Percentiles rank a stretch among this genome's conserved stretches.
Evolutionary conservation across 345 rosid species (phyloP).

Genomic region (Eutrema japonicum): DNA sequence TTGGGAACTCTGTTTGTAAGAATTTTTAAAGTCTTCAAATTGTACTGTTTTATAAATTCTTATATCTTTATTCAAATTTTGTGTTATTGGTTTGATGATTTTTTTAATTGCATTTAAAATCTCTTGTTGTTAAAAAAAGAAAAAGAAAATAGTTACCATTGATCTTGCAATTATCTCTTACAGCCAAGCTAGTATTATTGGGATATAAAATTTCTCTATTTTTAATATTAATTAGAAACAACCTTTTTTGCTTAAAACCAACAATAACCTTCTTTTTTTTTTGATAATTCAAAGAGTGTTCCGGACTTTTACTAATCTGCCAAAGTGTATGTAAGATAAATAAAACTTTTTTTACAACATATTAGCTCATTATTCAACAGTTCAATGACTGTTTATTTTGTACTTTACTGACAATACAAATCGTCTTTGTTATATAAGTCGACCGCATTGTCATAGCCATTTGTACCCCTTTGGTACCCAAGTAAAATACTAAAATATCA

Average conservation of each 20-base stretch:
- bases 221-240: no score
- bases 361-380: background rate
- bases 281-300: no score
- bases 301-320: no score
- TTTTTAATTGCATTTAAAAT: background rate
- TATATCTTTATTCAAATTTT: background rate
- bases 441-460: slow-evolving; percentile 9
- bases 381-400: slow-evolving; percentile 13
- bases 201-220: no score
- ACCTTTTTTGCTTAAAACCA: no score
- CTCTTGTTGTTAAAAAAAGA: background rate
- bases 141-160: background rate
- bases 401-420: slow-evolving; percentile 23
- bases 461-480: slow-evolving; percentile 15
- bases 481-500: slow-evolving; percentile 1
- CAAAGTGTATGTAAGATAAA: no score
- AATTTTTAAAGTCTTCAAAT: background rate
- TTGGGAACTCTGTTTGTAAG: background rate
- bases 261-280: no score
- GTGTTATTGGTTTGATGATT: background rate
- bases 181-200: background rate
- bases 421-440: slow-evolving; percentile 1
- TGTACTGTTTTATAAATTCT: background rate
- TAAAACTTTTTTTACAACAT: background rate
- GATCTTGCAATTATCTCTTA: background rate